These are phyloP conservation scores for Stevia rebaudiana DNA, from an alignment of 140 eudicot genomes.

Conservation along the genomic window DNA sequence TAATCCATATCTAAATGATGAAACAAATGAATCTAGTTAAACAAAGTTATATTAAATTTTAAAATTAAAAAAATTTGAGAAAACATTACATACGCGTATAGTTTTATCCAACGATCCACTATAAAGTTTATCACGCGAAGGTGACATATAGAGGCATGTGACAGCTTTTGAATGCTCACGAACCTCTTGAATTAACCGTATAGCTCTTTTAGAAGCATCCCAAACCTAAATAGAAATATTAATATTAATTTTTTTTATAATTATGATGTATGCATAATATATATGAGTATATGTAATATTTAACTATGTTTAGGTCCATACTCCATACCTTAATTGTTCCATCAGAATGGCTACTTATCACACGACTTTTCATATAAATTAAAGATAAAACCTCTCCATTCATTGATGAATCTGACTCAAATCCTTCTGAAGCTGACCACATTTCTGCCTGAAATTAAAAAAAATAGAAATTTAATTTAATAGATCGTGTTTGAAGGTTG, in stretches of 20 bases:
- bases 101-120: constrained; percentile 90
- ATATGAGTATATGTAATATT: neutral
- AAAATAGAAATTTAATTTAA: neutral
- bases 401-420: constrained; percentile 51
- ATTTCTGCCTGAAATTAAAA: constrained; percentile 51
- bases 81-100: constrained; percentile 46
- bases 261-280: neutral
- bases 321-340: constrained; percentile 73
- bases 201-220: constrained; percentile 51
- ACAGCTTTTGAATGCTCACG: constrained; percentile 72
- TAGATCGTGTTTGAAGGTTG: neutral
- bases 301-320: neutral
- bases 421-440: constrained; percentile 64
- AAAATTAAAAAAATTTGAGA: neutral
- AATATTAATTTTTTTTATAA: neutral
- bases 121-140: constrained; percentile 52
- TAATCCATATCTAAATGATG: constrained; percentile 52
- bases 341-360: constrained; percentile 76
- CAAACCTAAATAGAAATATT: constrained; percentile 50
- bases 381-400: constrained; percentile 66
- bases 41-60: neutral
- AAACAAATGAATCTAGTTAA: neutral
- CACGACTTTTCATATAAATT: constrained; percentile 51
- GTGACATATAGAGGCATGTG: constrained; percentile 52
- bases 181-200: constrained; percentile 65